These are phyloP conservation scores for Leccinum variicolor DNA, from an alignment of 768 basidiomycete genomes.

Conservation along the genomic window DNA sequence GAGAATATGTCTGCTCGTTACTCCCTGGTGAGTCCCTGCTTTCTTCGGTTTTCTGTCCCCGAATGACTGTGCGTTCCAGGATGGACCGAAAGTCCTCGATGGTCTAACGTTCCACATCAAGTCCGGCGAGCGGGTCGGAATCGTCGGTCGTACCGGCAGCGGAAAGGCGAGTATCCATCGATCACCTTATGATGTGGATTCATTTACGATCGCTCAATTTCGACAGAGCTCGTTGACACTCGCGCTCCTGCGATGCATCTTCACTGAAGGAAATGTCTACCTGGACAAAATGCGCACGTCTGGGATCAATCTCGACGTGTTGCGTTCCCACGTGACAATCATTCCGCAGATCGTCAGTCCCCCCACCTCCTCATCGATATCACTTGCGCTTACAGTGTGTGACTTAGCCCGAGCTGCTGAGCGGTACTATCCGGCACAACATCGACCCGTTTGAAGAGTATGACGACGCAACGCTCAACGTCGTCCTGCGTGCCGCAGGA, in stretches of 20 bases:
- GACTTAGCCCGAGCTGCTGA: slow-evolving; percentile 25
- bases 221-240: slow-evolving; percentile 2
- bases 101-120: background rate
- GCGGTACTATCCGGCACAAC: slow-evolving; percentile 54
- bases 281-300: slow-evolving; percentile 1
- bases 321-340: slow-evolving; percentile 1
- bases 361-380: background rate
- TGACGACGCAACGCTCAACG: slow-evolving; percentile 50
- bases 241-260: slow-evolving; percentile 2
- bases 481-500: slow-evolving; percentile 47
- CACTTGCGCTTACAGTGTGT: background rate
- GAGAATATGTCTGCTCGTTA: slow-evolving; percentile 7
- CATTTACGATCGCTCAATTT: background rate
- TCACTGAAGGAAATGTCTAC: background rate
- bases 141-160: slow-evolving; percentile 2
- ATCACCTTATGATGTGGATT: no score
- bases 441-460: slow-evolving; percentile 58
- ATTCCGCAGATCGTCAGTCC: background rate
- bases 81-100: slow-evolving; percentile 1
- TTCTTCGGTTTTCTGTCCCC: no score
- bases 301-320: background rate
- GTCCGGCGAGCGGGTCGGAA: slow-evolving; percentile 1
- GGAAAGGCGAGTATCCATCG: background rate
- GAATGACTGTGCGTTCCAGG: background rate
- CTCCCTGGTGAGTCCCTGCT: background rate